phyloP scores from a whole-genome alignment of 805 yeast genomes.

The Zygosaccharomyces gambellarensis region DNA sequence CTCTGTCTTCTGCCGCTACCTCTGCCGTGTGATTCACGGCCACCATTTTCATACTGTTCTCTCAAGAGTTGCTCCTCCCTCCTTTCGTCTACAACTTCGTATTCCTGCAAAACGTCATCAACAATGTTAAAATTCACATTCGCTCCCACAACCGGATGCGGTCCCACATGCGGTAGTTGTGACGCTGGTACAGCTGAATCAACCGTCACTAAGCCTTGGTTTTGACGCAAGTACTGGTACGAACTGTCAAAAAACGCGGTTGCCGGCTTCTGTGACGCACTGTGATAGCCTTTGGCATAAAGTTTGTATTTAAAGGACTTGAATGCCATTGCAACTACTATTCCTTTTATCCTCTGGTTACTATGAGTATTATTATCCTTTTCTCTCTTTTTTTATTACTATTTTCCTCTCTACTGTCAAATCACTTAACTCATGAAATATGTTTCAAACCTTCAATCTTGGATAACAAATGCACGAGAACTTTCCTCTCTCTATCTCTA shows the following conservation, averaged over 20 bases:
- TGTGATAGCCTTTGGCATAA: slow-evolving; percentile 36
- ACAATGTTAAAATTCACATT: slow-evolving; percentile 30
- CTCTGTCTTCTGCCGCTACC: background rate
- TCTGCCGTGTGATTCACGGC: background rate
- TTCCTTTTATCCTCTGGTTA: background rate
- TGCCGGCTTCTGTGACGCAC: slow-evolving; percentile 33
- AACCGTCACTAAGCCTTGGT: slow-evolving; percentile 32
- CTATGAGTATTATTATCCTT: too few relatives aligned
- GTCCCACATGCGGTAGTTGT: slow-evolving; percentile 23
- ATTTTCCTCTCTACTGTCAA: too few relatives aligned
- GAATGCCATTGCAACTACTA: slow-evolving; percentile 34
- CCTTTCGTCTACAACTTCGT: slow-evolving; percentile 7
- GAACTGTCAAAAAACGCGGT: slow-evolving; percentile 39
- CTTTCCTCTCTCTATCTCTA: background rate
- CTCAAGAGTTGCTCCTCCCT: background rate
- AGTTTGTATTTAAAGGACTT: slow-evolving; percentile 39
- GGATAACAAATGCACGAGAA: background rate
- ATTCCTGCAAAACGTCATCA: slow-evolving; percentile 23
- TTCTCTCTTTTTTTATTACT: too few relatives aligned
- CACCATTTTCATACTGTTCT: background rate
- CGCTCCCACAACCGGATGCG: slow-evolving; percentile 37
- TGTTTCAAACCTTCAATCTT: background rate
- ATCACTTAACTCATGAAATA: background rate
- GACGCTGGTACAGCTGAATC: slow-evolving; percentile 21
- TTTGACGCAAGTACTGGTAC: slow-evolving; percentile 38